phyloP scores from a whole-genome alignment of 768 basidiomycete species.

The Naganishia antarctica region DNA sequence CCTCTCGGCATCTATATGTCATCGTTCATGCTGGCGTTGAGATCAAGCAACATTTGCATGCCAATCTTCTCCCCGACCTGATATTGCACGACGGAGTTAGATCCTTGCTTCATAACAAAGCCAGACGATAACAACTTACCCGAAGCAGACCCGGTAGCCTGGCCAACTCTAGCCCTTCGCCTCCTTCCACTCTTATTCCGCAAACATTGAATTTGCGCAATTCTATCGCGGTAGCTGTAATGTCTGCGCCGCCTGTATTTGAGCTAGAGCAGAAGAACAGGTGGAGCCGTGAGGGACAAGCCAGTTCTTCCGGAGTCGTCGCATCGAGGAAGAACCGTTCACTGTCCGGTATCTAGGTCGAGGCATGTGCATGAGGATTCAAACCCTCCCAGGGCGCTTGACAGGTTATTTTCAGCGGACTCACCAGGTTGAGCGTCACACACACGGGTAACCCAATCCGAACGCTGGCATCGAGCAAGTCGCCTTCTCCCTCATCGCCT shows the following conservation, averaged over 20 bases:
- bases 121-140: constrained; percentile 26
- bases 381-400: too few relatives aligned
- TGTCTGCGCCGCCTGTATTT: neutral
- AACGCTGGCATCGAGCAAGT: constrained; percentile 30
- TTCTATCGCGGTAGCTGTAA: neutral
- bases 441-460: constrained; percentile 38
- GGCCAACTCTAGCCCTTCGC: constrained; percentile 33
- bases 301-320: constrained; percentile 41
- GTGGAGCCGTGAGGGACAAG: constrained; percentile 45
- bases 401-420: constrained; percentile 24
- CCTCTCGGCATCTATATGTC: neutral
- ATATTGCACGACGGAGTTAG: neutral
- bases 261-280: constrained; percentile 35
- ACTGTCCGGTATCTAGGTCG: constrained; percentile 42
- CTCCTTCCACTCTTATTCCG: constrained; percentile 45
- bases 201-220: constrained; percentile 33
- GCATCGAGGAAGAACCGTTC: constrained; percentile 43
- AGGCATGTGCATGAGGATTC: too few relatives aligned
- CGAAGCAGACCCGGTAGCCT: constrained; percentile 36
- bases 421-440: constrained; percentile 44
- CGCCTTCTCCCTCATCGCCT: constrained; percentile 35
- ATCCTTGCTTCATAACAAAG: too few relatives aligned
- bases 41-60: constrained; percentile 26
- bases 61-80: constrained; percentile 27
- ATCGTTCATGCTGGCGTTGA: constrained; percentile 22